Base-by-base conservation (phyloP, 176 grass and related monocot genomes). In the Bolboschoenus planiculmis region DNA sequence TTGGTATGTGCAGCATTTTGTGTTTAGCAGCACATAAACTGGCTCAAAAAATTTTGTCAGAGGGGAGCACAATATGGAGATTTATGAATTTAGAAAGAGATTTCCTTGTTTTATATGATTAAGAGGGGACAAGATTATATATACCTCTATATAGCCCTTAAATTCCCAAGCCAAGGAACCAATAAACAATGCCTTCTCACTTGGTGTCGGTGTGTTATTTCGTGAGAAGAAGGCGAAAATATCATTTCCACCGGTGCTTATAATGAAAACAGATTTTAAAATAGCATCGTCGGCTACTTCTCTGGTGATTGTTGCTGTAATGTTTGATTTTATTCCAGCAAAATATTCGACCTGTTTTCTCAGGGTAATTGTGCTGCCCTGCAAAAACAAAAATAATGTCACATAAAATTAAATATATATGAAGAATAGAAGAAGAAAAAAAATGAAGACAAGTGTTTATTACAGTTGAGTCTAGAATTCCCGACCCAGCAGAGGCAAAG, bases 401-500 rank as follows among this genome's bases (percentile, higher is more conserved):
- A 47, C 1, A 20, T 3, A 6, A 43, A n/a, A 46, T 16, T 18
- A 29, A 82, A 20, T 42, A 8, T 14, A 18, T 29, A 46, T 1
- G 10, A 21, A 4, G 0, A 50, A 50, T 20, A n/a, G 6, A 82
- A 60, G 29, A 47, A 14, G 0, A 6, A 46, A 29, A 64, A 10
- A 61, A 43, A 43, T 5, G 3, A 48, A 78, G 15, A 59, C n/a
- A n/a, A n/a, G n/a, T 20, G 33, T 24, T 27, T 8, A 26, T 89
- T 89, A 94, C 88, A 30, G 90, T 97, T 23, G 4, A 1, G 5
- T 85, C 64, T 0, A 76, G 83, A 56, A 97, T 64, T 13, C 95
- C 95, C 42, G 95, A 94, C 15, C 95, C 92, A 63, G 88, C 95
- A 21, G 95, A 97, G 26, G 95, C 95, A 20, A 94, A 97, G 88